Conservation (phyloP, 2,329 filamentous ascomycete species). For the Botrytis porri region DNA sequence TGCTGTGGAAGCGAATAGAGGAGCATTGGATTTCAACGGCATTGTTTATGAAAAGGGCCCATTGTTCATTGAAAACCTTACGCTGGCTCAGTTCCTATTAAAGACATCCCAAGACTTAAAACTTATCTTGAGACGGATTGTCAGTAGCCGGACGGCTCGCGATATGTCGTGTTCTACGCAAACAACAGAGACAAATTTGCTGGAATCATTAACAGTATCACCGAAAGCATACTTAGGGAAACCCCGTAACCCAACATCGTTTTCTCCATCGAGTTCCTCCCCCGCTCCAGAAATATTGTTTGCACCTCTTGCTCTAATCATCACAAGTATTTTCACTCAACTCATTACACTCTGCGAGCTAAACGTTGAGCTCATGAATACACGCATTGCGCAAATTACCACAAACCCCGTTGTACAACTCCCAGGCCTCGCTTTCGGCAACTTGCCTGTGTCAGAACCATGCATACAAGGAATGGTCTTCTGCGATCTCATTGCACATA, state of each 20-base stretch:
- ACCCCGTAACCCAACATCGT: neutral
- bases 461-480: neutral
- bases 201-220: neutral
- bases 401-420: neutral
- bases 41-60: neutral
- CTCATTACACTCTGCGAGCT: neutral
- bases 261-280: neutral
- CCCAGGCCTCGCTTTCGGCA: neutral
- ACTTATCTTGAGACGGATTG: neutral
- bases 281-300: neutral
- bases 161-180: neutral
- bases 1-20: neutral
- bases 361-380: neutral
- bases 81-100: neutral
- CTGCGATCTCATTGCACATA: neutral
- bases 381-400: neutral
- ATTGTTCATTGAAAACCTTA: neutral
- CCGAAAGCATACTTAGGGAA: neutral
- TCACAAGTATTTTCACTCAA: neutral
- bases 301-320: neutral
- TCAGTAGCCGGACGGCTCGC: neutral
- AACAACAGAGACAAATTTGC: neutral
- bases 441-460: neutral
- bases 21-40: neutral
- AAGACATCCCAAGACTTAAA: neutral